Evolutionary conservation across 1,284 basidiomycete species (phyloP).

Genomic region (Cutaneotrichosporon sp.): DNA sequence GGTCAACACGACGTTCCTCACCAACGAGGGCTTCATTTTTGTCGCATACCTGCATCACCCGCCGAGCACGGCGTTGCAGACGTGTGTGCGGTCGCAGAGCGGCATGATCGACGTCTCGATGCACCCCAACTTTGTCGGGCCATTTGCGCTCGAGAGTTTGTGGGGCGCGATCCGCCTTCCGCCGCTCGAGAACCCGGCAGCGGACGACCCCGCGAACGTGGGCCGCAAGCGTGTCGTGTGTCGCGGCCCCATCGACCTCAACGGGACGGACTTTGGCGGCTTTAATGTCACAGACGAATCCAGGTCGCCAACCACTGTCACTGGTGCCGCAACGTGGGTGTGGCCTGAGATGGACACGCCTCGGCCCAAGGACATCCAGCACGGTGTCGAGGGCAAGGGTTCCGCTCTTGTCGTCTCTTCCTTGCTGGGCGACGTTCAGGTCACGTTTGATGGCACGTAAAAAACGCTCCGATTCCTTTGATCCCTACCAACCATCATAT

Average conservation of each 20-base stretch:
- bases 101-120: slow-evolving; percentile 37
- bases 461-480: background rate
- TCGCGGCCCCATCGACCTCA: slow-evolving; percentile 26
- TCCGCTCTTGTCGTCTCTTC: slow-evolving; percentile 31
- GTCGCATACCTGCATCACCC: slow-evolving; percentile 42
- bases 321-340: slow-evolving; percentile 31
- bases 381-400: slow-evolving; percentile 15
- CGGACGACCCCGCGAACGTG: slow-evolving; percentile 23
- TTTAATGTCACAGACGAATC: slow-evolving; percentile 21
- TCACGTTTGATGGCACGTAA: slow-evolving; percentile 37
- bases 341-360: background rate
- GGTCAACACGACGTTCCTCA: slow-evolving; percentile 36
- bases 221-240: slow-evolving; percentile 21
- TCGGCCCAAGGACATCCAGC: slow-evolving; percentile 11
- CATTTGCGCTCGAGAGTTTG: slow-evolving; percentile 34
- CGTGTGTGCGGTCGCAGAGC: slow-evolving; percentile 27
- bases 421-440: slow-evolving; percentile 35
- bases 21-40: slow-evolving; percentile 37
- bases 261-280: slow-evolving; percentile 23
- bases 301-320: slow-evolving; percentile 19
- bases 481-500: no score
- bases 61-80: slow-evolving; percentile 27
- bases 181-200: slow-evolving; percentile 8
- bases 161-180: slow-evolving; percentile 38
- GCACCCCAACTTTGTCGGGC: slow-evolving; percentile 44